Evolutionary conservation across 768 basidiomycete genomes (phyloP), one percentile per base, ranked within the genome.

Genomic region (Leccinum truebloodii): DNA sequence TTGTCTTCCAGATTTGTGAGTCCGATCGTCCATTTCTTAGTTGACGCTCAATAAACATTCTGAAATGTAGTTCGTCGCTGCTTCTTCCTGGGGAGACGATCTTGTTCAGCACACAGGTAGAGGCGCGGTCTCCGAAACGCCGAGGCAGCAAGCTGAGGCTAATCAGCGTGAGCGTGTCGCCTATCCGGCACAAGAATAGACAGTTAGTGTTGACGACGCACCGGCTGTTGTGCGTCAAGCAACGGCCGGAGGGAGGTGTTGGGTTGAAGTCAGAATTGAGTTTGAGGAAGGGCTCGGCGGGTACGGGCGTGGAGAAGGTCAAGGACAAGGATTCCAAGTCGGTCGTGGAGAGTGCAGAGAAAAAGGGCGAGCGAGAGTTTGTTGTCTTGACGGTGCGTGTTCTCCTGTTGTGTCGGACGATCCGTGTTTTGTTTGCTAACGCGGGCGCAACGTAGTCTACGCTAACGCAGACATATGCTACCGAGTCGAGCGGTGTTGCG

Each of bases 191-290:
- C 7, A 86, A 86, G 68, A 74, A 78, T 16, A 77, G 87, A 24
- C 80, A 84, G 62, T 67, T 88, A 9, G 72, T 87, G 35, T 73
- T 88, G 52, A 88, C 87, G 35, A 80, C 75, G n/a, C 75, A 76
- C 30, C 79, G 87, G 41, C 66, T 88, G 6, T 58, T 88, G 37
- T 87, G 85, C 58, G 68, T 88, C 34, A 88, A 88, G 71, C 74
- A 75, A 59, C 72, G 73, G 44, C 74, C n/a, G 1, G 67, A 70
- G 20, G 69, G 67, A 6, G 75, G 72, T 14, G 67, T 81, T 22
- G 71, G 79, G 13, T 63, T 87, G 50, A 86, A 86, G 65, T 76
- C 74, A 5, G 86, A 87, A 67, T 69, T 85, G n/a, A 69, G 71
- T n/a, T 59, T 86, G 54, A 74, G 71, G 39, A 63, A 53, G 14